These are phyloP conservation scores for Globisporangium paroecandrum DNA, from an alignment of 352 stramenopile genomes.

Conservation along the genomic window DNA sequence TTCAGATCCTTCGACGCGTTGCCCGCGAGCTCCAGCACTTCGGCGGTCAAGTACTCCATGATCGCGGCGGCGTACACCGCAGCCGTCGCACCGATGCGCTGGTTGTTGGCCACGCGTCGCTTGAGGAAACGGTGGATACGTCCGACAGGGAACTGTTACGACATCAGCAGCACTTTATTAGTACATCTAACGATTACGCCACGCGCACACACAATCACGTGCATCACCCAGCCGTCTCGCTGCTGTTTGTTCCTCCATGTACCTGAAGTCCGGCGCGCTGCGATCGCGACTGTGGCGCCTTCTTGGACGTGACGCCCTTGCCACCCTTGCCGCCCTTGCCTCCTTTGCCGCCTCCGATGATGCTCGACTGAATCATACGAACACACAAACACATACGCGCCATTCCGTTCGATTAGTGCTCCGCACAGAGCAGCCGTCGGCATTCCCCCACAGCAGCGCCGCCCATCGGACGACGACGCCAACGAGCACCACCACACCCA, in stretches of 20 bases:
- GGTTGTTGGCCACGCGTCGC: conserved; percentile 96
- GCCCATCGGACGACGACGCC: background rate
- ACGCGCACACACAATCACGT: background rate
- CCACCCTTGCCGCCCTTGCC: conserved; percentile 98
- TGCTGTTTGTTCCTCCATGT: conserved; percentile 5
- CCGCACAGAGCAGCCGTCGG: background rate
- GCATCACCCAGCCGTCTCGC: background rate
- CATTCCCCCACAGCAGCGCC: background rate
- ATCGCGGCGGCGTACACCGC: conserved; percentile 99
- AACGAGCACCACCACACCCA: background rate
- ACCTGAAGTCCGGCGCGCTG: conserved; percentile 97
- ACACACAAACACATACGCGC: background rate
- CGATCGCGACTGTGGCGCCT: conserved; percentile 97
- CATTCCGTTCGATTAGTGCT: background rate
- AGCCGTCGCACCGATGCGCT: conserved; percentile 98
- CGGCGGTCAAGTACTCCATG: conserved; percentile 99
- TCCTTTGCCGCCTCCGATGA: conserved; percentile 93
- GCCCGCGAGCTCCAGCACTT: conserved; percentile 99
- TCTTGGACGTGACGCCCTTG: conserved; percentile 99
- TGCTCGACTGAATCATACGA: conserved; percentile 43
- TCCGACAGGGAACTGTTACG: conserved; percentile 96
- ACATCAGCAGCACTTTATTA: conserved; percentile 10
- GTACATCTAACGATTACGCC: background rate
- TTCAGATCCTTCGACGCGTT: conserved; percentile 97
- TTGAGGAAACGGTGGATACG: conserved; percentile 99